A percentile compares a stretch with the other conserved stretches of the same genome.
Evolutionary conservation across 2,329 filamentous ascomycete species (phyloP).

Genomic region (Alternaria sp.): DNA sequence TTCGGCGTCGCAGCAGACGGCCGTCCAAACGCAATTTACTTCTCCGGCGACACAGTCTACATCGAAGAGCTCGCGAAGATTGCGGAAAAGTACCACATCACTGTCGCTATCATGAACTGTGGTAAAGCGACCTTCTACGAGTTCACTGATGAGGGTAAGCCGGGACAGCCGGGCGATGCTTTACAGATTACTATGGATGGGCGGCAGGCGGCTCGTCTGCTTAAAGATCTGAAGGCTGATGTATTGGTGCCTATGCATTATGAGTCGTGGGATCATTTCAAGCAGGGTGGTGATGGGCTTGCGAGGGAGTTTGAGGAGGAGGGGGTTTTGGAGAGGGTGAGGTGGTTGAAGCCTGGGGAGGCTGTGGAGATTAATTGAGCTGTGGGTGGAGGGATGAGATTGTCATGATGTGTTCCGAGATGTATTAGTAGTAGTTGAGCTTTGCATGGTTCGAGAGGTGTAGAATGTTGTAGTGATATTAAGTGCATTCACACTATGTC

Average conservation of each 20-base stretch:
- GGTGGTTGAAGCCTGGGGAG: neutral
- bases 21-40: constrained; percentile 56
- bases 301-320: neutral
- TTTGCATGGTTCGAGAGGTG: too few species aligned
- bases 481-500: too few species aligned
- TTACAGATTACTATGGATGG: neutral
- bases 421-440: neutral
- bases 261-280: neutral
- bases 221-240: neutral
- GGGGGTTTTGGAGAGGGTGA: neutral
- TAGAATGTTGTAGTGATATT: too few species aligned
- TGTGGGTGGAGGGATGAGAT: neutral
- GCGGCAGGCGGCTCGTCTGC: neutral
- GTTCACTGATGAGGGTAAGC: neutral
- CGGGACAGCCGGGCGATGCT: neutral
- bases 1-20: constrained; percentile 49
- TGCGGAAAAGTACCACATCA: neutral
- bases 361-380: neutral
- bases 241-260: neutral
- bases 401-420: too few species aligned
- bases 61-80: constrained; percentile 43
- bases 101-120: neutral
- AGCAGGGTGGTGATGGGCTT: neutral
- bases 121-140: neutral
- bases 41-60: constrained; percentile 59